phyloP scores from a whole-genome alignment of 805 yeast genomes.

The Wickerhamiella slavikovae region DNA sequence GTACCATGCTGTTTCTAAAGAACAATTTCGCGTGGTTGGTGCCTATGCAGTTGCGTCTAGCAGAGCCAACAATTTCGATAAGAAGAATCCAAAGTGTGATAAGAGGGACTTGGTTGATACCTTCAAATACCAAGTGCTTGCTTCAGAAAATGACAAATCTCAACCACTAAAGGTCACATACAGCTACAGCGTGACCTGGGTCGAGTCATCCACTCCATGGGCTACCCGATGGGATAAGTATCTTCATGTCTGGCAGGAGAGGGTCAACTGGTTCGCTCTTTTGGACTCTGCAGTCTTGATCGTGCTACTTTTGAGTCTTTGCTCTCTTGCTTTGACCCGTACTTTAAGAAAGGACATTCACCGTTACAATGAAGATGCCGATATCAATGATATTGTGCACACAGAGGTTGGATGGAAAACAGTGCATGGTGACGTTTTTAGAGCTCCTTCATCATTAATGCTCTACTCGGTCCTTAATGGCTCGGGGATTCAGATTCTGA shows the following conservation, averaged over 20 bases:
- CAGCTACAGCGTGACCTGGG: slow-evolving; percentile 69
- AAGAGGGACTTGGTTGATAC: too few relatives aligned
- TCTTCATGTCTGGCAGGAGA: slow-evolving; percentile 75
- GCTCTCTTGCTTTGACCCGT: slow-evolving; percentile 56
- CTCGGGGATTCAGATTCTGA: slow-evolving; percentile 65
- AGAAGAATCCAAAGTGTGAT: slow-evolving; percentile 13
- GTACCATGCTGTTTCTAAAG: slow-evolving; percentile 54
- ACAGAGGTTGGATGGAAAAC: slow-evolving; percentile 97
- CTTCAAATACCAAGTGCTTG: too few relatives aligned
- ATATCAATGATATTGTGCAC: slow-evolving; percentile 59
- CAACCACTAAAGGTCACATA: slow-evolving; percentile 43
- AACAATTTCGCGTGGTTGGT: slow-evolving; percentile 75
- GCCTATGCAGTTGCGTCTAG: slow-evolving; percentile 60
- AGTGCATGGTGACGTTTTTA: slow-evolving; percentile 85
- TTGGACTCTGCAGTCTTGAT: slow-evolving; percentile 73
- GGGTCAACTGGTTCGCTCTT: slow-evolving; percentile 89
- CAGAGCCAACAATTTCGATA: slow-evolving; percentile 22
- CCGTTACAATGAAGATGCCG: slow-evolving; percentile 75
- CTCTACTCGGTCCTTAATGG: slow-evolving; percentile 66
- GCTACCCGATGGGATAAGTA: slow-evolving; percentile 99
- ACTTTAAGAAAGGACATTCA: slow-evolving; percentile 72
- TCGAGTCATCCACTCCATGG: slow-evolving; percentile 60
- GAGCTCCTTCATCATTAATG: slow-evolving; percentile 56
- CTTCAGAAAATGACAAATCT: background rate
- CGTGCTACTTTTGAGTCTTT: slow-evolving; percentile 49